phyloP scores from a whole-genome alignment of 352 stramenopile genomes.

The Pythium coloratum region DNA sequence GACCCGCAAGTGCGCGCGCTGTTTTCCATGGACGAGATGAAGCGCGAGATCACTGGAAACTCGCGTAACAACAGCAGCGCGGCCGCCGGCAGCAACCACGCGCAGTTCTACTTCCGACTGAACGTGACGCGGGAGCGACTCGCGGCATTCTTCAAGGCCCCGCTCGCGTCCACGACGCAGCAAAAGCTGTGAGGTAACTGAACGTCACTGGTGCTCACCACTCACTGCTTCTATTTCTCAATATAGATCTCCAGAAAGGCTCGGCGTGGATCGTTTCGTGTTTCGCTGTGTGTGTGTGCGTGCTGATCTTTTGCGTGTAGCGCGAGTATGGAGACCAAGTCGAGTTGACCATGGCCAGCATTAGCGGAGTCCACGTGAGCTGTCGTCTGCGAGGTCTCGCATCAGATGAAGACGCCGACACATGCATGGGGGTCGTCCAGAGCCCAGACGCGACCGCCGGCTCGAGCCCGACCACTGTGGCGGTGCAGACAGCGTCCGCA shows the following conservation, averaged over 20 bases:
- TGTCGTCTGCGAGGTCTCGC: conserved; percentile 46
- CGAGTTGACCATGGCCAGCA: neutral
- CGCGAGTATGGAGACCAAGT: neutral
- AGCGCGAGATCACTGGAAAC: conserved; percentile 37
- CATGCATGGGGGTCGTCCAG: conserved; percentile 8
- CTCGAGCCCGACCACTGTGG: neutral
- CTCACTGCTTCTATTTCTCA: conserved; percentile 4
- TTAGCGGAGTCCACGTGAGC: conserved; percentile 53
- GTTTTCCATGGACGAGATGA: conserved; percentile 88
- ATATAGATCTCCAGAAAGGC: neutral
- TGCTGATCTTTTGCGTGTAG: neutral
- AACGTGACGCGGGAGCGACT: conserved; percentile 42
- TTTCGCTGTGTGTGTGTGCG: neutral
- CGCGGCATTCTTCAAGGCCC: conserved; percentile 57
- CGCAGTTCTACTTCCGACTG: conserved; percentile 67
- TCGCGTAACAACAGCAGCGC: conserved; percentile 11
- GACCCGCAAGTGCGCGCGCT: conserved; percentile 60
- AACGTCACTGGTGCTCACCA: neutral
- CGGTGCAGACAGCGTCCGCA: conserved; percentile 12
- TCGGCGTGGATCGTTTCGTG: neutral
- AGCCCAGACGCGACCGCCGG: neutral
- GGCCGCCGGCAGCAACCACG: conserved; percentile 5
- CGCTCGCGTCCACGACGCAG: conserved; percentile 20
- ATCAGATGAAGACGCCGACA: conserved; percentile 9
- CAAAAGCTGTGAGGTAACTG: conserved; percentile 16